phyloP scores from a whole-genome alignment of 495 filamentous ascomycete genomes.

The Neurospora cerealis region DNA sequence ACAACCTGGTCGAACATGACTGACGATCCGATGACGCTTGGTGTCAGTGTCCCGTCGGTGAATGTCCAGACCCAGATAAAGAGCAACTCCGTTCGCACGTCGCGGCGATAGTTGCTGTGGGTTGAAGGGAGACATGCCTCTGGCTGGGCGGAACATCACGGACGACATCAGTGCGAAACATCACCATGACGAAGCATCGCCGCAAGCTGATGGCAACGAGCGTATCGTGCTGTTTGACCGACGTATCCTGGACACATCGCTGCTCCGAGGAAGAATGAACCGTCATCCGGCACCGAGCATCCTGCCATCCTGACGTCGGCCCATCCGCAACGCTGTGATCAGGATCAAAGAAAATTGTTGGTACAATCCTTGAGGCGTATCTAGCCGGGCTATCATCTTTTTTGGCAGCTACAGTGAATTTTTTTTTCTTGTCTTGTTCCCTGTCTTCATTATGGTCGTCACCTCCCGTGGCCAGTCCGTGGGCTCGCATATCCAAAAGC shows the following conservation, averaged over 20 bases:
- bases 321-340: neutral
- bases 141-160: neutral
- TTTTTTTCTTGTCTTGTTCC: neutral
- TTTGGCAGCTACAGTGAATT: neutral
- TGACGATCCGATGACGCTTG: neutral
- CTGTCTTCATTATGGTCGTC: neutral
- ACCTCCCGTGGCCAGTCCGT: neutral
- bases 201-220: neutral
- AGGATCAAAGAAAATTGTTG: neutral
- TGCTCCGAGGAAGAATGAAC: neutral
- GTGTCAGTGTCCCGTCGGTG: neutral
- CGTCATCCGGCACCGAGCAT: neutral
- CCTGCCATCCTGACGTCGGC: neutral
- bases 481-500: too few species aligned
- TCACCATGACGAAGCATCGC: neutral
- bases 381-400: neutral
- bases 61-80: neutral
- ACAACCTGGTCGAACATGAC: neutral
- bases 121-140: neutral
- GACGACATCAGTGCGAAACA: neutral
- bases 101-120: neutral
- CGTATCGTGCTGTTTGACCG: neutral
- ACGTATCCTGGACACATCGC: neutral
- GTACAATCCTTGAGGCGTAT: neutral
- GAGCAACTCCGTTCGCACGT: neutral